These are phyloP conservation scores for Kodamaea ohmeri DNA, from an alignment of 1,139 yeast species.

Conservation along the genomic window DNA sequence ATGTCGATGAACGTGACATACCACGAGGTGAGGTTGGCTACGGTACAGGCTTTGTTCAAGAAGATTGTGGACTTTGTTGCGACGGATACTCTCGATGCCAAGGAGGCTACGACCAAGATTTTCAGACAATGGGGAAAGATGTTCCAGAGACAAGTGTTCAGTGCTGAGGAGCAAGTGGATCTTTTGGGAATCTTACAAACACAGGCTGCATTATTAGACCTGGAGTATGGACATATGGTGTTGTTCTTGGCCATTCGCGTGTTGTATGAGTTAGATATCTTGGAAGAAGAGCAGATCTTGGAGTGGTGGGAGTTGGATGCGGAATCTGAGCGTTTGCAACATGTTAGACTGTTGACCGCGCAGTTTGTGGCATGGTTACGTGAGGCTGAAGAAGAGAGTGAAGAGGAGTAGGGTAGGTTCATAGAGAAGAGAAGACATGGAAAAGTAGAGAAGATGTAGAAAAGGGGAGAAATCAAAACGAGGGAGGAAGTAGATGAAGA, in stretches of 20 bases:
- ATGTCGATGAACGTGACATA: conserved; percentile 97
- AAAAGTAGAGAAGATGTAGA: too few relatives aligned
- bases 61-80: conserved; percentile 70
- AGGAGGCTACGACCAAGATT: conserved; percentile 72
- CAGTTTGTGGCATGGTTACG: conserved; percentile 86
- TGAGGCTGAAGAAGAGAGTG: conserved; percentile 82
- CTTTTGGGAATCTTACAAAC: conserved; percentile 59
- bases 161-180: conserved; percentile 72
- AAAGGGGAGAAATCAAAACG: too few relatives aligned
- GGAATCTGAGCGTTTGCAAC: conserved; percentile 41
- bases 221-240: conserved; percentile 44
- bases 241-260: conserved; percentile 64
- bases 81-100: conserved; percentile 71
- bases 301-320: conserved; percentile 74
- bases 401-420: conserved; percentile 33
- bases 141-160: conserved; percentile 79
- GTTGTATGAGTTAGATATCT: conserved; percentile 74
- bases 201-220: conserved; percentile 35
- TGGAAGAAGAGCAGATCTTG: conserved; percentile 77
- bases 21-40: conserved; percentile 86
- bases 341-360: conserved; percentile 55
- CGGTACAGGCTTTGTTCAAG: conserved; percentile 65
- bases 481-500: too few relatives aligned
- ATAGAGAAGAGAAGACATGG: too few relatives aligned
- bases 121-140: conserved; percentile 79